Base-by-base conservation (phyloP, 108 stramenopile genomes). In the Cyclotella baltica region DNA sequence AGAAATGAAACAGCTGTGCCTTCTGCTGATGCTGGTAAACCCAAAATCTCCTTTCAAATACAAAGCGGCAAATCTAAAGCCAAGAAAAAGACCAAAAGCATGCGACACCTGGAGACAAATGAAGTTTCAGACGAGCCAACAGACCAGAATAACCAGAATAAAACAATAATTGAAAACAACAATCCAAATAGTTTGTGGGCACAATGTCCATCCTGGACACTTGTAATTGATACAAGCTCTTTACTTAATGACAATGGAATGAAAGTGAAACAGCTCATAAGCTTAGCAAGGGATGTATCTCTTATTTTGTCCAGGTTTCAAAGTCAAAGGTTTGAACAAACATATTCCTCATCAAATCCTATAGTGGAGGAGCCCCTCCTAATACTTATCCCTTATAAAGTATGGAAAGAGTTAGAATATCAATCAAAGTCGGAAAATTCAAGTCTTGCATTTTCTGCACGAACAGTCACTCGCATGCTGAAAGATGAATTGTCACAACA, bases 351-450 rank as follows among this genome's bases (percentile, higher is more conserved):
- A 0, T 33, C 70, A 0, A 56, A 55, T 15, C 28, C 59, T 27
- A 29, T 16, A 9, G 70, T 40, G 35, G 70, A 71, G 19, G 70
- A 71, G 37, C 56, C 55, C 11, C 56, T 71, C 16, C 22, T 57
- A 55, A 71, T 71, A 18, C 37, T 71, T 25, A 35, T 71, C 18
- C 57, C 70, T 20, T 22, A 15, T 35, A 59, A 59, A 27, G 56
- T 71, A 22, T 71, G 70, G 70, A 71, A 55, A 9, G 70, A 71
- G 53, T 37, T 71, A 38, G 56, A 71, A 58, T 71, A 38, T 28
- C 70, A 71, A 57, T 70, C 68, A 35, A 70, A 70, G 43, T 57
- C 53, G 0, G 33, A 71, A 25, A 34, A 52, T 15, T 43, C 70
- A 27, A 56, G 20, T 16, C 37, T n/a, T 1, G 52, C 69, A 2